phyloP scores from a whole-genome alignment of 1,139 yeast species.

The Saccharomyces hybrid region DNA sequence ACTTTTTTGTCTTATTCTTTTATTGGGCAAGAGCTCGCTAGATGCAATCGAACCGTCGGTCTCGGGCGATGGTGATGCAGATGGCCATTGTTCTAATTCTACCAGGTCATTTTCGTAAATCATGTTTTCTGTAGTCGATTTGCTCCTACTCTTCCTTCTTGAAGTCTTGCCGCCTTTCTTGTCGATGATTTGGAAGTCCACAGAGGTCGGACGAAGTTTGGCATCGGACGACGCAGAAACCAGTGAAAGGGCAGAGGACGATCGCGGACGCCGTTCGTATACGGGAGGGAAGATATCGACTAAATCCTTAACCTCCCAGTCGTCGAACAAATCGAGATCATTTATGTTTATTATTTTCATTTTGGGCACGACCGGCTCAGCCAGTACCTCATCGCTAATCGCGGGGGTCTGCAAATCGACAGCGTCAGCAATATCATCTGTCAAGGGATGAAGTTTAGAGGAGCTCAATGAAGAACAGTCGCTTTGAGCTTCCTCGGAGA shows the following conservation, averaged over 20 bases:
- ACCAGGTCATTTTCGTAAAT: constrained; percentile 13
- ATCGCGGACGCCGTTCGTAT: constrained; percentile 8
- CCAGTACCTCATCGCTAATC: neutral
- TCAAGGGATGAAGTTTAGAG: constrained; percentile 2
- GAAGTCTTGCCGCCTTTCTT: constrained; percentile 9
- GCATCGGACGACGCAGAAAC: constrained; percentile 5
- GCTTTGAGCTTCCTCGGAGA: constrained; percentile 7
- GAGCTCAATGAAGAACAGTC: constrained; percentile 4
- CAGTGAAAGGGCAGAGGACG: neutral
- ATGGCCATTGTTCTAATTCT: constrained; percentile 29
- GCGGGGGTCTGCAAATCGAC: constrained; percentile 5
- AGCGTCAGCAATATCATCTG: constrained; percentile 6
- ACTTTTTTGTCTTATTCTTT: constrained; percentile 23
- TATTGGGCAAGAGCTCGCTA: constrained; percentile 13
- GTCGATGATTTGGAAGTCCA: constrained; percentile 8
- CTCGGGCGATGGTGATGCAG: neutral
- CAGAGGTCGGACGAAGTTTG: constrained; percentile 7
- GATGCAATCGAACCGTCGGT: neutral
- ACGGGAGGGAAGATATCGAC: constrained; percentile 22
- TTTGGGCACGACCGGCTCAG: constrained; percentile 9
- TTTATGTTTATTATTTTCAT: constrained; percentile 17
- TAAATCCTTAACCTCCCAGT: constrained; percentile 16
- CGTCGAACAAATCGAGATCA: constrained; percentile 24
- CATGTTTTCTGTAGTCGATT: constrained; percentile 3
- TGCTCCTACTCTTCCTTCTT: constrained; percentile 1